These are phyloP conservation scores for Fabrea salina DNA, from an alignment of 169 alveolate species.

Conservation along the genomic window DNA sequence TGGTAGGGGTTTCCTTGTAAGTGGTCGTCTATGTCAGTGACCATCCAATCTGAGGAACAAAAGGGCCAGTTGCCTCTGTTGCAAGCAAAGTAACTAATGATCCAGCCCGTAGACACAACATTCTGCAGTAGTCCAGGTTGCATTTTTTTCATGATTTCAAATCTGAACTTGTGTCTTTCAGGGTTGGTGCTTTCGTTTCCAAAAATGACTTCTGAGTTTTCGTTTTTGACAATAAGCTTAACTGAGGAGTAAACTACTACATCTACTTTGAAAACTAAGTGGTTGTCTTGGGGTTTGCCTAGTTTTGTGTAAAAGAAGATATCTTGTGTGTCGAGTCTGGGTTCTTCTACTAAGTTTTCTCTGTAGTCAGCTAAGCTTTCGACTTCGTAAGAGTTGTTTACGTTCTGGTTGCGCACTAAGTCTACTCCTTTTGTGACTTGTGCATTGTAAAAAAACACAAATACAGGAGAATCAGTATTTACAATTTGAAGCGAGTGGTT, in stretches of 20 bases:
- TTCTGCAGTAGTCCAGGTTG: not conserved
- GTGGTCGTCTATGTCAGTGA: constrained; percentile 5
- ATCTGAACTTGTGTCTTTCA: not conserved
- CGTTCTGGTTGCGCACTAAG: not conserved
- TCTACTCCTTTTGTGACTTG: not conserved
- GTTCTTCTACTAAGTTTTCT: not conserved
- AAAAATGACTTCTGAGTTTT: not conserved
- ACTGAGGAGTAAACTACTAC: not conserved
- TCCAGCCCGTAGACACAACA: not conserved
- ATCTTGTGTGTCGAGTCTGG: not conserved
- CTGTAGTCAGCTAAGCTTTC: not conserved
- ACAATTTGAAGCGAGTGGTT: not conserved
- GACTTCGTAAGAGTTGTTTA: not conserved
- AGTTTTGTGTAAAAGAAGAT: not conserved
- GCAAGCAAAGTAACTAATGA: not conserved
- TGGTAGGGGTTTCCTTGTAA: constrained; percentile 6
- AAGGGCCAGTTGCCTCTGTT: not conserved
- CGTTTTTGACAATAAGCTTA: not conserved
- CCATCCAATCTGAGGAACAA: not conserved
- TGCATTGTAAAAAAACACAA: not conserved
- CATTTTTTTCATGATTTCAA: not conserved
- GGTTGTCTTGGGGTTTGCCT: not conserved
- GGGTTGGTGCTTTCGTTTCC: not conserved
- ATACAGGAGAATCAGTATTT: not conserved
- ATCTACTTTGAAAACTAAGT: not conserved